Percentiles rank a stretch among this genome's conserved stretches.
phyloP scores from a whole-genome alignment of 1,284 basidiomycete genomes.

The Earliella scabrosa region DNA sequence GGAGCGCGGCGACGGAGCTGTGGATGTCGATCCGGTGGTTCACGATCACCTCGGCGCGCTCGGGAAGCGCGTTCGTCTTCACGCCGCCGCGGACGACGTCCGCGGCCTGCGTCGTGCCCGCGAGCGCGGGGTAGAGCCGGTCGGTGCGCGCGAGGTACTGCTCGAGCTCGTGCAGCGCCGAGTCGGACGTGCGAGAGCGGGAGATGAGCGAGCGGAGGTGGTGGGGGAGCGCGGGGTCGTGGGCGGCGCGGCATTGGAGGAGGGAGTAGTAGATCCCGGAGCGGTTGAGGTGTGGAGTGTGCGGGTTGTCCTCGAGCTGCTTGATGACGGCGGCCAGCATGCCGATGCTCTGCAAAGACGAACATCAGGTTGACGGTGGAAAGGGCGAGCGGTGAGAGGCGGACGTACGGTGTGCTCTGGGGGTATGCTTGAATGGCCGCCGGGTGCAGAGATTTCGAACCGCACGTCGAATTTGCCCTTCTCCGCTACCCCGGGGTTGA shows the following conservation, averaged over 20 bases:
- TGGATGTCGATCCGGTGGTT: constrained; percentile 56
- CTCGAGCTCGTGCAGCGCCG: constrained; percentile 47
- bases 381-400: too few species aligned
- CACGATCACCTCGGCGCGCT: constrained; percentile 53
- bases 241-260: constrained; percentile 45
- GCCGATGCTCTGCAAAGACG: constrained; percentile 50
- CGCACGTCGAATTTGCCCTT: constrained; percentile 69
- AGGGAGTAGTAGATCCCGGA: constrained; percentile 31
- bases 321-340: constrained; percentile 55
- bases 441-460: constrained; percentile 54
- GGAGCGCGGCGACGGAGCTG: constrained; percentile 49
- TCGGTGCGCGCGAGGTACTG: constrained; percentile 36
- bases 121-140: constrained; percentile 38
- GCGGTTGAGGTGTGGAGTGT: constrained; percentile 39
- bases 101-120: constrained; percentile 73
- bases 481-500: constrained; percentile 60
- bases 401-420: constrained; percentile 55
- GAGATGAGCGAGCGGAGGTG: constrained; percentile 42
- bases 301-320: constrained; percentile 54
- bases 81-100: constrained; percentile 72
- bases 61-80: constrained; percentile 61
- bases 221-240: constrained; percentile 46
- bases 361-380: too few species aligned
- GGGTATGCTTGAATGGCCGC: constrained; percentile 72
- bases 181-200: constrained; percentile 41